These are phyloP conservation scores for Fulvia fulva DNA, from an alignment of 2,329 filamentous ascomycete genomes.

Conservation along the genomic window DNA sequence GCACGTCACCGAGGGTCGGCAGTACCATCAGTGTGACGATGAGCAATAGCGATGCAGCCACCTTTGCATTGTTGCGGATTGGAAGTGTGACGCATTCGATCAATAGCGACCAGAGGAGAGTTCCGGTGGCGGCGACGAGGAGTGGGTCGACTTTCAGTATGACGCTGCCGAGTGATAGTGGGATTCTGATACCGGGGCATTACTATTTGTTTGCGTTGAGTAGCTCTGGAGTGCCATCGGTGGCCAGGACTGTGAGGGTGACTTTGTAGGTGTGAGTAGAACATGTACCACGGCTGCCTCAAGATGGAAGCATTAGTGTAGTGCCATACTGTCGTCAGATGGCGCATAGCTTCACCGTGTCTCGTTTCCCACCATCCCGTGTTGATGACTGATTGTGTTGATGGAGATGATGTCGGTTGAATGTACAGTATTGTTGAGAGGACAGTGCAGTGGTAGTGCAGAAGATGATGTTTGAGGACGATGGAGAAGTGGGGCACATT, in stretches of 20 bases:
- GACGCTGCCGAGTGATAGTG: slow-evolving; percentile 46
- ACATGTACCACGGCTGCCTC: no score
- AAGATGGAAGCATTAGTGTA: no score
- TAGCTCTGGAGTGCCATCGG: slow-evolving; percentile 43
- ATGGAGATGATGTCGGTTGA: no score
- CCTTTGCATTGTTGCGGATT: slow-evolving; percentile 46
- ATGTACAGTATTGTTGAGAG: no score
- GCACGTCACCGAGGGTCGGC: slow-evolving; percentile 30
- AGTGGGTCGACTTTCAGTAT: slow-evolving; percentile 38
- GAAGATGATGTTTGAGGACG: no score
- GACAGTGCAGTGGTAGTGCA: no score
- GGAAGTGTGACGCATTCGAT: slow-evolving; percentile 53
- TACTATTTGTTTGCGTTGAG: slow-evolving; percentile 53
- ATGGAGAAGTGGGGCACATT: no score
- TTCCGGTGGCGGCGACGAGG: slow-evolving; percentile 39
- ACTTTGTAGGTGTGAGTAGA: not conserved
- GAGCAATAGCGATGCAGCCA: slow-evolving; percentile 1
- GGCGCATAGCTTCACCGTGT: no score
- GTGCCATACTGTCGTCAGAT: no score
- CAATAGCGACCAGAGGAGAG: slow-evolving; percentile 56
- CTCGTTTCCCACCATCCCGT: no score
- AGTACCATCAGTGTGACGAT: slow-evolving; percentile 31
- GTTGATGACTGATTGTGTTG: no score
- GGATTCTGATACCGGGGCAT: slow-evolving; percentile 51
- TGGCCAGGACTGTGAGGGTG: slow-evolving; percentile 36